Base-by-base conservation (phyloP, 2,329 filamentous ascomycete species). In the Xylariaceae sp. region DNA sequence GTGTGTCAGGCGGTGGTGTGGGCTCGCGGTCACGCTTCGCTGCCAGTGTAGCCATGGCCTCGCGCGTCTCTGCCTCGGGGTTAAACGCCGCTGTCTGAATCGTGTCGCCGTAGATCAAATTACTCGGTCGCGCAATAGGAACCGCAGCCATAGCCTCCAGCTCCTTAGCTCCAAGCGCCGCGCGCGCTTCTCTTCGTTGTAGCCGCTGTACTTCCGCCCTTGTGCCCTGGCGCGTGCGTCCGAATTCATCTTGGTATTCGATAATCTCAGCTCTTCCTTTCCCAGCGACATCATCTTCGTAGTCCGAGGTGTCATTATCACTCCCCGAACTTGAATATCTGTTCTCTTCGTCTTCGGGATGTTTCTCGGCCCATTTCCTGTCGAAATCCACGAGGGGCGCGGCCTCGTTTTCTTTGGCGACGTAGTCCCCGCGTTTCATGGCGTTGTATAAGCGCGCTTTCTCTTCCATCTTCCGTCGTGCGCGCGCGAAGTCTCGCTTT, bases 221-320 rank as follows among this genome's bases (percentile, higher is more conserved):
- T 0, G 89, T 92, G 19, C 87, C 88, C 43, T 75, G 83, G 3
- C 91, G 78, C 11, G 85, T 80, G n/a, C 94, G 86, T 2, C 94
- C 94, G 67, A 95, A 96, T 66, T 97, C 94, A 70, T 99, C 94
- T 50, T 87, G 80, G 68, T 89, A 95, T 62, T 96, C 91, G 4
- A 97, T 75, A n/a, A 88, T 71, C 51, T 91, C 86, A 30, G 78
- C 64, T 71, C 11, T 45, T 26, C 30, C 45, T 5, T 11, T 3
- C 26, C 29, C 39, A 12, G 75, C 74, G 2, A 69, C 68, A n/a
- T 71, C 71, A 1, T 73, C 71, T 2, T 70, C 71, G 5, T 73
- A 64, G 55, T 76, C 73, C 5, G 72, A 85, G n/a, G 73, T 85
- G 59, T 88, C 83, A 62, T 89, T 84, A 40, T 83, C 76, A 58